Evolutionary conservation across 1,139 yeast species (phyloP).

Genomic region (Chernovozyma sophiae-reginae): DNA sequence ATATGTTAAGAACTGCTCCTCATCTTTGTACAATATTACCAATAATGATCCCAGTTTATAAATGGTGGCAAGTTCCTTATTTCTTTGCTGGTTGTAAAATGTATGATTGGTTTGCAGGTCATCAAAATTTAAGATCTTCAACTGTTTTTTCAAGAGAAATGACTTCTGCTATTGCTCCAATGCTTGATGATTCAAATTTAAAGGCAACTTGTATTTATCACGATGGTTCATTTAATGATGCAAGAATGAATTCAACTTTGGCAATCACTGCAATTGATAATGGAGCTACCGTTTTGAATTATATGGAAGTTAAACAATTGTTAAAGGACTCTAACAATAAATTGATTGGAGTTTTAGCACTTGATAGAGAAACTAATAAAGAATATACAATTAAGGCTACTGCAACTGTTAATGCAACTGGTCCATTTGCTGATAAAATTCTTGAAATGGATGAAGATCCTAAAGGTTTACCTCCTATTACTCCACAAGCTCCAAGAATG

Average conservation of each 20-base stretch:
- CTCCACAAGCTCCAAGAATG: conserved; percentile 56
- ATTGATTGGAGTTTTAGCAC: conserved; percentile 71
- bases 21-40: conserved; percentile 86
- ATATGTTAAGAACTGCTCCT: conserved; percentile 88
- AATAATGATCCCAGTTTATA: conserved; percentile 91
- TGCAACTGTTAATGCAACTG: conserved; percentile 87
- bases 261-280: conserved; percentile 81
- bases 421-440: conserved; percentile 83
- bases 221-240: conserved; percentile 92
- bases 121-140: conserved; percentile 76
- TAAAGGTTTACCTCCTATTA: conserved; percentile 57
- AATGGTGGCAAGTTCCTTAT: conserved; percentile 95
- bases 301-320: conserved; percentile 74
- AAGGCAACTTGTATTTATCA: conserved; percentile 92
- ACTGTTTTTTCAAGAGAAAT: conserved; percentile 66
- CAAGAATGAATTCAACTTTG: conserved; percentile 83
- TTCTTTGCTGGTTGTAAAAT: conserved; percentile 88
- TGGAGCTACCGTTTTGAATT: conserved; percentile 90
- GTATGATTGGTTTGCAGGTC: conserved; percentile 92
- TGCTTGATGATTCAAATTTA: conserved; percentile 74
- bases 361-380: conserved; percentile 70
- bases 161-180: conserved; percentile 79
- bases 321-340: conserved; percentile 58
- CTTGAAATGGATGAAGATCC: conserved; percentile 83
- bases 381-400: conserved; percentile 60